Conservation (phyloP, 805 yeast species). For the Kazachstania viticola region DNA sequence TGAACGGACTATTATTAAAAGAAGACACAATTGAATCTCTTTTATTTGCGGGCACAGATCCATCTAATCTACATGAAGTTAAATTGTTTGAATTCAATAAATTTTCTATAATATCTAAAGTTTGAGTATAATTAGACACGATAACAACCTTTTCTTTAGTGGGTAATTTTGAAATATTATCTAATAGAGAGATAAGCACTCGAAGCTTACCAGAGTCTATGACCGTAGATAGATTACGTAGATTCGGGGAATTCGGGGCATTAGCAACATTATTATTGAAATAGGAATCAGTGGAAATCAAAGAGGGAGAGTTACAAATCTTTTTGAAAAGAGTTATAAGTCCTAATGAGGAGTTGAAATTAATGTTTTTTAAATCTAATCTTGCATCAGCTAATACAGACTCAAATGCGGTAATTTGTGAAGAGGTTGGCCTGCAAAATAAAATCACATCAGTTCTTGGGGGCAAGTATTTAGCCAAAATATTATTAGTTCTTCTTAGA, state of each 20-base stretch:
- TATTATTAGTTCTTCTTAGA: slow-evolving; percentile 57
- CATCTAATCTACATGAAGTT: slow-evolving; percentile 62
- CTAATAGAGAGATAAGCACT: slow-evolving; percentile 45
- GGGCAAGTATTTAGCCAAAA: slow-evolving; percentile 50
- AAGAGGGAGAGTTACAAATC: slow-evolving; percentile 70
- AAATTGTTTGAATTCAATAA: slow-evolving; percentile 39
- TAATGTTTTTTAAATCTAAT: slow-evolving; percentile 19
- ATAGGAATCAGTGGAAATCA: slow-evolving; percentile 37
- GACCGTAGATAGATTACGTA: not conserved
- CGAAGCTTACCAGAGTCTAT: slow-evolving; percentile 53
- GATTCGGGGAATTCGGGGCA: not conserved
- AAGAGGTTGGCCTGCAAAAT: slow-evolving; percentile 62
- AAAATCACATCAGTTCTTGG: slow-evolving; percentile 65
- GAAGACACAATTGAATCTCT: slow-evolving; percentile 55
- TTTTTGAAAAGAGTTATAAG: slow-evolving; percentile 68
- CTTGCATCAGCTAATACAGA: slow-evolving; percentile 30
- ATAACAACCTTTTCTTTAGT: slow-evolving; percentile 66
- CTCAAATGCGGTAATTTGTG: slow-evolving; percentile 47
- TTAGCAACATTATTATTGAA: not conserved
- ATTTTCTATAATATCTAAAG: slow-evolving; percentile 63
- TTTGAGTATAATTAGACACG: slow-evolving; percentile 80
- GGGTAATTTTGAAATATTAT: slow-evolving; percentile 32
- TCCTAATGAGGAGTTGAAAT: slow-evolving; percentile 39
- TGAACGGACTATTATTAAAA: slow-evolving; percentile 44
- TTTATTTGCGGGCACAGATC: slow-evolving; percentile 58